Conservation (phyloP, 106 monocot species). For the Posidonia australis region DNA sequence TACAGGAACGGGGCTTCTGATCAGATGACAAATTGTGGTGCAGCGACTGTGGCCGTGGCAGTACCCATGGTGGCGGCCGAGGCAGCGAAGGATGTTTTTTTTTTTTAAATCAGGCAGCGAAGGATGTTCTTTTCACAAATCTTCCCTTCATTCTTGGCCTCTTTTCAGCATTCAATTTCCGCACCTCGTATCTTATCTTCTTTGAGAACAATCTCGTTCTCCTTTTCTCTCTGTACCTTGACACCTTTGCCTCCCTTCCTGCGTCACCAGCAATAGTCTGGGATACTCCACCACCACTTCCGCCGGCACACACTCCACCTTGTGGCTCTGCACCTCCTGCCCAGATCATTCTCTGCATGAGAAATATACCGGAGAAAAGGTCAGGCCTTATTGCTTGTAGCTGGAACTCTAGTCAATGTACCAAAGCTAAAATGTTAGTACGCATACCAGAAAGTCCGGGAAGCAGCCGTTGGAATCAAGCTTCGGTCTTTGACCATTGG, state of each 20-base stretch:
- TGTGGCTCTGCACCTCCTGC: constrained; percentile 11
- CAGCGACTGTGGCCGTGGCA: constrained; percentile 1
- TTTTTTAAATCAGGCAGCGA: constrained; percentile 25
- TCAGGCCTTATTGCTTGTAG: not conserved
- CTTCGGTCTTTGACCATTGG: constrained; percentile 52
- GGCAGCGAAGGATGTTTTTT: constrained; percentile 30
- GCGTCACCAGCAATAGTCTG: constrained; percentile 16
- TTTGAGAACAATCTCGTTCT: constrained; percentile 83
- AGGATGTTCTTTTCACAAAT: constrained; percentile 58
- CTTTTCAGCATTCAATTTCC: constrained; percentile 91
- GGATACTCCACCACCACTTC: not conserved
- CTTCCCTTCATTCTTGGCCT: constrained; percentile 89
- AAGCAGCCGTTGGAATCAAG: constrained; percentile 35
- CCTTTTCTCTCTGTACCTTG: constrained; percentile 83
- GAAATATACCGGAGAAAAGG: not conserved
- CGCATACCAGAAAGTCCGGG: constrained; percentile 37
- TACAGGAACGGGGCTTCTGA: not conserved
- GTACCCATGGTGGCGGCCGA: not conserved
- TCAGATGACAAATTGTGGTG: constrained; percentile 1
- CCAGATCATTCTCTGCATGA: constrained; percentile 29
- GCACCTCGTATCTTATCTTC: constrained; percentile 90
- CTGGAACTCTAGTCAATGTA: not conserved
- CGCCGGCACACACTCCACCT: not conserved
- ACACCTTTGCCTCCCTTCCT: constrained; percentile 78
- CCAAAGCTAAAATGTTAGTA: not conserved